phyloP scores from a whole-genome alignment of 768 basidiomycete genomes.

The Chalciporus chontae region DNA sequence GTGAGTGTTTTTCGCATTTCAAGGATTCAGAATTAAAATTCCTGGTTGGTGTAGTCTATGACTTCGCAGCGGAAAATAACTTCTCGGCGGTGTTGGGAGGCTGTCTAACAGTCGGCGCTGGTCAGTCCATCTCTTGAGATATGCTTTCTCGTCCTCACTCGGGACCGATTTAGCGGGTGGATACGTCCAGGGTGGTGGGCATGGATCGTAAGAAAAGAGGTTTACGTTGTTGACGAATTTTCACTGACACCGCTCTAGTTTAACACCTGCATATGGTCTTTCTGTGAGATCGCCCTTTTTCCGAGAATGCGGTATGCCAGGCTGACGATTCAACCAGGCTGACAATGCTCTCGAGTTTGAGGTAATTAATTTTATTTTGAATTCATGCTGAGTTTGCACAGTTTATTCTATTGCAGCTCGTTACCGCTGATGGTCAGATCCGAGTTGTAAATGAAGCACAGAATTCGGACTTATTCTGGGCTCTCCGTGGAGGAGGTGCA shows the following conservation, averaged over 20 bases:
- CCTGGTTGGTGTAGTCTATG: slow-evolving; percentile 13
- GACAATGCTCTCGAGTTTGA: slow-evolving; percentile 46
- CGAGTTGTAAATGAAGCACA: slow-evolving; percentile 39
- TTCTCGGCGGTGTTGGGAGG: slow-evolving; percentile 16
- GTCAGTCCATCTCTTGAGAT: neutral
- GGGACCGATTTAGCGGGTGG: slow-evolving; percentile 38
- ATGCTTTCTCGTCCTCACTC: neutral
- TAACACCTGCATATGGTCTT: slow-evolving; percentile 42
- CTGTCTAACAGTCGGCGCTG: slow-evolving; percentile 21
- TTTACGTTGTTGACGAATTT: neutral
- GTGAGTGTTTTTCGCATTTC: no score
- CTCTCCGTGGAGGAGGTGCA: slow-evolving; percentile 49
- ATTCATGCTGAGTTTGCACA: neutral
- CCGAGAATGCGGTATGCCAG: neutral
- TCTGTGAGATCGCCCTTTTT: slow-evolving; percentile 24
- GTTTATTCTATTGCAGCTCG: slow-evolving; percentile 19
- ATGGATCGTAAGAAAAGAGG: slow-evolving; percentile 27
- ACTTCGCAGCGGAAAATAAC: slow-evolving; percentile 10
- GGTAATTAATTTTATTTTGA: slow-evolving; percentile 2
- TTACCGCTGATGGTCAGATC: slow-evolving; percentile 39
- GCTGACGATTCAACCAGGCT: slow-evolving; percentile 27
- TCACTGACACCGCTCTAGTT: slow-evolving; percentile 1
- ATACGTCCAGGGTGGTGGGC: slow-evolving; percentile 49
- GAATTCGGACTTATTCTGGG: slow-evolving; percentile 52
- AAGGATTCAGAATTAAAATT: neutral